Evolutionary conservation across 2,329 filamentous ascomycete genomes (phyloP), one percentile per base, ranked within the genome.

Genomic region (Orbilia ellipsospora): DNA sequence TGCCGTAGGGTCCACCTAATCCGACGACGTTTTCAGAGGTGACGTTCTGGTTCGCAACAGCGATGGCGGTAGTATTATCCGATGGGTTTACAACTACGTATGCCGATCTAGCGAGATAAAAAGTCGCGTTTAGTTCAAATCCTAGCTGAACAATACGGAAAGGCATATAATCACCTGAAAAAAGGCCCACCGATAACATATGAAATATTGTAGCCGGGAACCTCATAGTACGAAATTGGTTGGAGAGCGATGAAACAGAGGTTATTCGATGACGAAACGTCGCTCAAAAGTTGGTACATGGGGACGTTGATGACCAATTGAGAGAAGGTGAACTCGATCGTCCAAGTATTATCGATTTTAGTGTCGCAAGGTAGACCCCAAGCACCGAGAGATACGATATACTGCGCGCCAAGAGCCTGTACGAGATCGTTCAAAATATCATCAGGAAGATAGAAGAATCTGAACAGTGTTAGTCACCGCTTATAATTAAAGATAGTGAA

Each of bases 41-140:
- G 23, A 52, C 55, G 40, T 67, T 54, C 20, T 7, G 42, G 28
- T 54, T 54, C 28, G 64, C 54, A 6, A 67, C 3, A 6, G 40
- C 64, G 3, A 67, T n/a, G 15, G 64, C 64, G 26, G 64, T 67
- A 8, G 42, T 51, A 28, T 67, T 67, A 10, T 42, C n/a, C 12
- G 26, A 28, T 52, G 64, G 64, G 45, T 67, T 67, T 2, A 67
- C 54, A 16, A 67, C 54, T 2, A 54, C 52, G 31, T 67, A 67
- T 42, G 45, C 55, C 6, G 54, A 12, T 20, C 63, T 65, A n/a
- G 13, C 13, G 44, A 15, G 16, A 6, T 48, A 4, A 48, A 18
- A 15, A 48, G 44, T 48, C 44, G 15, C 16, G 44, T n/a, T 48
- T 48, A 48, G 44, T n/a, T 48, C 44, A 48, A 48, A 12, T 4